phyloP scores from a whole-genome alignment of 345 rosid genomes.

The Linum trigynum region DNA sequence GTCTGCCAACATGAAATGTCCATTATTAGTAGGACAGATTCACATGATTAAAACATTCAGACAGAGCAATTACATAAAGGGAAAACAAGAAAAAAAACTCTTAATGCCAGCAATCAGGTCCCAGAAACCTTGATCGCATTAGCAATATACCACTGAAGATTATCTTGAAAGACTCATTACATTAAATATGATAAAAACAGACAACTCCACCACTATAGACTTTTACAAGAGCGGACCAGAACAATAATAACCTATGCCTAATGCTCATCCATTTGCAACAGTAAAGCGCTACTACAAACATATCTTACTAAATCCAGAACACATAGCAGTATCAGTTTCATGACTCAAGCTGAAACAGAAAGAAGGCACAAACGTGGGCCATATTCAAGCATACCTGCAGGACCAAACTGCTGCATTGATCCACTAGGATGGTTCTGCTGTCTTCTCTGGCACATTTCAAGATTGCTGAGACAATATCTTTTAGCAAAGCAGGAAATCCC shows the following conservation, averaged over 20 bases:
- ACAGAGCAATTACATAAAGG: not conserved
- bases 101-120: not conserved
- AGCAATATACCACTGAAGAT: no score
- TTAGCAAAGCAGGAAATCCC: constrained; percentile 58
- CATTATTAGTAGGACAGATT: not conserved
- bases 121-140: no score
- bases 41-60: no score
- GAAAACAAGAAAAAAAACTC: not conserved
- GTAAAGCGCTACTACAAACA: no score
- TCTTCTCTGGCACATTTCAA: constrained; percentile 38
- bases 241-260: no score
- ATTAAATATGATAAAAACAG: no score
- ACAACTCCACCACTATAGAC: no score
- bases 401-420: constrained; percentile 82
- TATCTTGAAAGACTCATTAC: no score
- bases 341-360: not conserved
- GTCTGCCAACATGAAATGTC: constrained; percentile 43
- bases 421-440: constrained; percentile 52
- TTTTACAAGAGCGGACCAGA: no score
- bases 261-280: no score
- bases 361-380: constrained; percentile 4
- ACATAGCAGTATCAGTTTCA: not conserved
- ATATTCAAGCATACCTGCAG: constrained; percentile 50
- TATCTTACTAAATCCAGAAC: no score
- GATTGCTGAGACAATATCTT: constrained; percentile 52